Percentiles rank a stretch among this genome's conserved stretches.
Conservation (phyloP, 108 stramenopile species). For the Stephanodiscus triporus region DNA sequence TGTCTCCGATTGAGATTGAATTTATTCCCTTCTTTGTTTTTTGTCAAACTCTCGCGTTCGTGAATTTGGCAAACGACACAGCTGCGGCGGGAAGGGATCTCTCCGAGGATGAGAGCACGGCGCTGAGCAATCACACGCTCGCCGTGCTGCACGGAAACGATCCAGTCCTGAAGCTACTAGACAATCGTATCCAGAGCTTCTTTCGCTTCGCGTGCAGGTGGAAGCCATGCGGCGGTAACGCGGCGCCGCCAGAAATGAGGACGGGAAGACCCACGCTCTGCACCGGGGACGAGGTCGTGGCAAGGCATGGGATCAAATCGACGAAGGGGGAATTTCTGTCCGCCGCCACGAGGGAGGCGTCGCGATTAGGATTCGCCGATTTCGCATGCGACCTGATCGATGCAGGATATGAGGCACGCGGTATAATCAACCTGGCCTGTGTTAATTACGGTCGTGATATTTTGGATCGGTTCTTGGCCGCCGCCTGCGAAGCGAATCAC, state of each 20-base stretch:
- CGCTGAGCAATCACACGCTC: constrained; percentile 26
- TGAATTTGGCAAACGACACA: neutral
- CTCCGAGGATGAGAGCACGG: constrained; percentile 3
- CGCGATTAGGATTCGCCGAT: constrained; percentile 37
- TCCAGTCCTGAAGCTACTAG: constrained; percentile 62
- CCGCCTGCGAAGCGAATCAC: neutral
- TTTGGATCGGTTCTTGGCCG: constrained; percentile 29
- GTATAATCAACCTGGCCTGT: constrained; percentile 29
- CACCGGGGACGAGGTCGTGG: neutral
- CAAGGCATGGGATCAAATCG: constrained; percentile 12
- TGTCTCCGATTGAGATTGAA: neutral
- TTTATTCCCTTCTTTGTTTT: neutral
- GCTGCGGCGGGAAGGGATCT: constrained; percentile 31
- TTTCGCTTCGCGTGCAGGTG: constrained; percentile 47
- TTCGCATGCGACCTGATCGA: constrained; percentile 31
- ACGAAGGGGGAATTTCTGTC: constrained; percentile 28
- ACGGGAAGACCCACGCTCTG: constrained; percentile 27
- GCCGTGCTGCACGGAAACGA: constrained; percentile 54
- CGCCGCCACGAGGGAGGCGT: constrained; percentile 42
- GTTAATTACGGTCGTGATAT: constrained; percentile 35
- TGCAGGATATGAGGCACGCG: constrained; percentile 24
- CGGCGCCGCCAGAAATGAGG: constrained; percentile 29
- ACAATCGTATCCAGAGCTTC: constrained; percentile 51
- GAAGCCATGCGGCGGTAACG: constrained; percentile 4
- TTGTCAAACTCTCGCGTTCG: neutral